Conservation (phyloP, 148 eudicot genomes). For the Chenopodium formosanum region DNA sequence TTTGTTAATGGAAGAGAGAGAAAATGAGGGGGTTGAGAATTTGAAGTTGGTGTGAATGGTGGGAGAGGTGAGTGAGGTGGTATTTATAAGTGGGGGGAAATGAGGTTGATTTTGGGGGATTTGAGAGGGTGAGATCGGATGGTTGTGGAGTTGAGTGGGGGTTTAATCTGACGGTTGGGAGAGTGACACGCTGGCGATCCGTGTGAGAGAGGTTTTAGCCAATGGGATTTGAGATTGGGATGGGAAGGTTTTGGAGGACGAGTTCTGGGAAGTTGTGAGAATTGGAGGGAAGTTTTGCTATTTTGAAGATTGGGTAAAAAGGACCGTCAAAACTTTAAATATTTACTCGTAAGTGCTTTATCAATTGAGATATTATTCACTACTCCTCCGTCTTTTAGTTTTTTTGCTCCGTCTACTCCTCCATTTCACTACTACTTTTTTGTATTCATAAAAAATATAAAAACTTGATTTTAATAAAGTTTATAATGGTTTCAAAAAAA, state of each 20-base stretch:
- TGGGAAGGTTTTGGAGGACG: neutral
- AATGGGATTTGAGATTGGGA: neutral
- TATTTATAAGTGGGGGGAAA: neutral
- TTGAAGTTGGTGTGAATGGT: neutral
- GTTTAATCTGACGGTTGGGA: conserved; percentile 5
- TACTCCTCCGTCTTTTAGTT: too few species aligned
- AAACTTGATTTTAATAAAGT: too few species aligned
- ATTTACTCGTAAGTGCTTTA: too few species aligned
- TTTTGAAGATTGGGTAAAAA: neutral
- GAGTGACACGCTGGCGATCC: conserved; percentile 24
- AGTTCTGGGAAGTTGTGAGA: neutral
- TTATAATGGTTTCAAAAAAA: too few species aligned
- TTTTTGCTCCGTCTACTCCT: too few species aligned
- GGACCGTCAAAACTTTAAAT: too few species aligned
- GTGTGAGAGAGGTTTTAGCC: neutral
- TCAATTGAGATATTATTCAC: too few species aligned
- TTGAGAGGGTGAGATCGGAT: neutral
- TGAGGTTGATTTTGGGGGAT: neutral
- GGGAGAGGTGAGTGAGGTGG: neutral
- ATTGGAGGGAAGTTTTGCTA: neutral
- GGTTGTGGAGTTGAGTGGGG: neutral
- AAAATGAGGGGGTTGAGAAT: neutral
- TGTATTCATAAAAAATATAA: too few species aligned
- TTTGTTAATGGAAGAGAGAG: neutral
- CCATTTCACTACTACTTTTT: too few species aligned